A percentile compares a stretch with the other conserved stretches of the same genome.
phyloP scores from a whole-genome alignment of 495 filamentous ascomycete species.

The Hypoxylon crocopeplum region DNA sequence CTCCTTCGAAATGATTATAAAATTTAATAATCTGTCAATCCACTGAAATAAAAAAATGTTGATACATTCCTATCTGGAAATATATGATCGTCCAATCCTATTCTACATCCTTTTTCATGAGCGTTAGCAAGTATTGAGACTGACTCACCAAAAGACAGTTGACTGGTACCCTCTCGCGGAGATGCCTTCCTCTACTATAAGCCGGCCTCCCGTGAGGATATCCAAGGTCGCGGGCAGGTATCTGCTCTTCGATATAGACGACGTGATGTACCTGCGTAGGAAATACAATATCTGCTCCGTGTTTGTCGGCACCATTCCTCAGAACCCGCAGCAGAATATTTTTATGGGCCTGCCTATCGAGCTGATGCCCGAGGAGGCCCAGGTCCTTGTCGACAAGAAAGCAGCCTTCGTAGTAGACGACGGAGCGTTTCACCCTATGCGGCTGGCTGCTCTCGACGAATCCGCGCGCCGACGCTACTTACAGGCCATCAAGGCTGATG shows the following conservation, averaged over 20 bases:
- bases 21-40: constrained; percentile 84
- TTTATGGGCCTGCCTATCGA: constrained; percentile 89
- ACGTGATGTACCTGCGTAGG: constrained; percentile 79
- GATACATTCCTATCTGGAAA: constrained; percentile 46
- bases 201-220: constrained; percentile 68
- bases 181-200: constrained; percentile 36
- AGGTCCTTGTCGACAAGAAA: constrained; percentile 79
- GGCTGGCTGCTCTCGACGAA: constrained; percentile 63
- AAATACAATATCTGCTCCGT: constrained; percentile 87
- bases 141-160: constrained; percentile 30
- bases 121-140: constrained; percentile 5
- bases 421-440: constrained; percentile 65
- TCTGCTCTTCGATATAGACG: constrained; percentile 85
- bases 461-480: constrained; percentile 58
- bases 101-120: background rate
- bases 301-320: constrained; percentile 84
- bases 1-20: constrained; percentile 71
- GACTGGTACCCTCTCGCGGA: background rate
- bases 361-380: constrained; percentile 89
- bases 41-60: constrained; percentile 65
- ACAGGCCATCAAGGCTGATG: constrained; percentile 48
- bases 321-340: constrained; percentile 92
- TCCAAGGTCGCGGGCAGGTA: constrained; percentile 82
- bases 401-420: constrained; percentile 84
- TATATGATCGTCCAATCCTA: constrained; percentile 41